Base-by-base conservation (phyloP, 2,329 filamentous ascomycete genomes). In the Talaromyces sp. region DNA sequence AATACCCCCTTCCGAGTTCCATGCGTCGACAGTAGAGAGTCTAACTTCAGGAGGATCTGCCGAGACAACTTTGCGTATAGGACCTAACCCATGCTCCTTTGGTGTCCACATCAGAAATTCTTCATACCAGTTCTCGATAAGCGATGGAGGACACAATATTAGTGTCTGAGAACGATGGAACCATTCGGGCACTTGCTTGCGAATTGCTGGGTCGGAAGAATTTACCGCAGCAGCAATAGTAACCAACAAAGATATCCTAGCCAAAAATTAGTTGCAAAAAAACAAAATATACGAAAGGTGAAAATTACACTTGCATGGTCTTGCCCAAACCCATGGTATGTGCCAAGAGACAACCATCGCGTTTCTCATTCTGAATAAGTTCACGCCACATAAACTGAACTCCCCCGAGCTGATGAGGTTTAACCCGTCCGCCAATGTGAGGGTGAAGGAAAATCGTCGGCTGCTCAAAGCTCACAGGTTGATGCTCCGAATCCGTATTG, bases 311-410 rank as follows among this genome's bases (percentile, higher is more conserved):
- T 77, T 96, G 92, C 88, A 96, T 92, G 0, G 92, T 96, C 77
- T 96, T 97, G 17, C 92, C 92, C 2, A 96, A 77, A 1, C 93
- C 93, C 92, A 96, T 96, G 0, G 90, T 91, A 72, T 96, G 92
- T 6, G 92, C 90, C 22, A 96, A 80, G 13, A 96, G 81, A 70
- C 91, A 96, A 2, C 92, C 92, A 73, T 92, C 87, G 19, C 82
- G 81, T 5, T 79, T 77, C 4, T 81, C 77, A 60, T 87, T 83
- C 33, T 83, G 81, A 6, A 93, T 84, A 52, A 96, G 79, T 65
- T 93, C 89, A 66, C 92, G 87, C 92, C 93, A 97, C 80, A 97
- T 84, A 74, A 96, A 96, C 11, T 88, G 87, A 22, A 96, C 85
- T 1, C 93, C 93, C 0, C 85, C 81, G 54, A 96, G 80, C 70